A percentile compares a stretch with the other conserved stretches of the same genome.
These are phyloP conservation scores for Globisporangium nodosum DNA, from an alignment of 352 stramenopile genomes.

Conservation along the genomic window DNA sequence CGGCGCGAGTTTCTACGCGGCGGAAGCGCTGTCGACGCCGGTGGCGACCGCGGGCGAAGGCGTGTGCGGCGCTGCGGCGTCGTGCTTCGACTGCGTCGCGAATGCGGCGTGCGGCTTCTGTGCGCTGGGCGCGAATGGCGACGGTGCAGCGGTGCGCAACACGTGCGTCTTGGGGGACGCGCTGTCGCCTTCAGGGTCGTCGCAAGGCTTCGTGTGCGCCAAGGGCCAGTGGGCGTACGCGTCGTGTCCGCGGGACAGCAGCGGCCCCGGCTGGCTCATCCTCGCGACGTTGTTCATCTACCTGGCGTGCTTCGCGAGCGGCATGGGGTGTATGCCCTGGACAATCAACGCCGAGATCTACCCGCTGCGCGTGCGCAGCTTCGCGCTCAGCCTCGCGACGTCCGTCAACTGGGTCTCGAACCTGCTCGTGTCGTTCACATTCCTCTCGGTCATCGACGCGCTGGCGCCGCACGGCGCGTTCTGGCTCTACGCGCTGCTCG, in stretches of 20 bases:
- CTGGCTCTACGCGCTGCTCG: conserved; percentile 87
- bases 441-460: conserved; percentile 84
- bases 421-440: conserved; percentile 91
- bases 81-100: conserved; percentile 68
- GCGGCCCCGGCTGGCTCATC: conserved; percentile 38
- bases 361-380: conserved; percentile 79
- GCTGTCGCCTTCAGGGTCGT: not conserved
- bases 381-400: conserved; percentile 84
- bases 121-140: not conserved
- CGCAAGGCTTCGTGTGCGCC: conserved; percentile 15
- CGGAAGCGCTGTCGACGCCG: conserved; percentile 20
- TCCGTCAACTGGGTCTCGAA: conserved; percentile 92
- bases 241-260: conserved; percentile 45
- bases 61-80: conserved; percentile 32
- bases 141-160: conserved; percentile 6
- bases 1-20: conserved; percentile 38
- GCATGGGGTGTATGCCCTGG: conserved; percentile 90
- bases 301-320: conserved; percentile 69
- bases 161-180: conserved; percentile 25
- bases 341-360: conserved; percentile 96
- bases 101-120: conserved; percentile 58
- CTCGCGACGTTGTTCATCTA: conserved; percentile 66
- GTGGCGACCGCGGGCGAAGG: conserved; percentile 6
- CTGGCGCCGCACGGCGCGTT: conserved; percentile 73
- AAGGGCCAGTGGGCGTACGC: conserved; percentile 31